Evolutionary conservation across 257 asterid species (phyloP).

Genomic region (Ligustrum vulgare): DNA sequence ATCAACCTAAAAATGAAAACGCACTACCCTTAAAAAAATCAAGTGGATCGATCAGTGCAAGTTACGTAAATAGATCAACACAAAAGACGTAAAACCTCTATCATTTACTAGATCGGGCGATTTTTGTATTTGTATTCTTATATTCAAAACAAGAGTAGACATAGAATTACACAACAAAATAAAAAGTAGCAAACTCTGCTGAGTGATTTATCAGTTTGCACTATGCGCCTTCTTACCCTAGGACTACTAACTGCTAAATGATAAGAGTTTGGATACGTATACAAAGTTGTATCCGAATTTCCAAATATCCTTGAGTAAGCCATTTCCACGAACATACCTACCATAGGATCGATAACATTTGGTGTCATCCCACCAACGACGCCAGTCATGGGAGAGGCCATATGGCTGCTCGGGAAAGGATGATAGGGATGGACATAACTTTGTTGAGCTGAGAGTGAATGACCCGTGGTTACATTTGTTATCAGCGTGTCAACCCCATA

Average conservation of each 20-base stretch:
- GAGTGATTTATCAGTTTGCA: conserved; percentile 54
- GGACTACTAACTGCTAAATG: conserved; percentile 42
- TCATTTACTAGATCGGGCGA: background rate
- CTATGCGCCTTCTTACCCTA: conserved; percentile 47
- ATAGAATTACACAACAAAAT: conserved; percentile 53
- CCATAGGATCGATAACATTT: conserved; percentile 41
- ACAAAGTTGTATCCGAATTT: conserved; percentile 42
- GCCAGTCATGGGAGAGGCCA: conserved; percentile 23
- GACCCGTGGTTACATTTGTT: conserved; percentile 15
- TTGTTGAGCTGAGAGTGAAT: conserved; percentile 27
- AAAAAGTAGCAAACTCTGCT: conserved; percentile 62
- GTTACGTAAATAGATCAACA: background rate
- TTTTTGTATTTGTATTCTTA: background rate
- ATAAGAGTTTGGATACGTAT: conserved; percentile 55
- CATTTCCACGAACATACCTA: conserved; percentile 63
- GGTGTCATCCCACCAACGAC: conserved; percentile 23
- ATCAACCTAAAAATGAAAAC: no score
- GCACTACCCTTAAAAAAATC: no score
- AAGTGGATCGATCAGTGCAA: background rate
- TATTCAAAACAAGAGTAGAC: conserved; percentile 54
- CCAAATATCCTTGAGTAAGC: conserved; percentile 54
- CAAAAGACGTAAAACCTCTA: background rate
- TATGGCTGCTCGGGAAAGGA: conserved; percentile 10
- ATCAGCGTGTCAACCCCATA: conserved; percentile 16
- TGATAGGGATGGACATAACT: conserved; percentile 20